phyloP scores from a whole-genome alignment of 768 basidiomycete genomes.

The Suillus subluteus region DNA sequence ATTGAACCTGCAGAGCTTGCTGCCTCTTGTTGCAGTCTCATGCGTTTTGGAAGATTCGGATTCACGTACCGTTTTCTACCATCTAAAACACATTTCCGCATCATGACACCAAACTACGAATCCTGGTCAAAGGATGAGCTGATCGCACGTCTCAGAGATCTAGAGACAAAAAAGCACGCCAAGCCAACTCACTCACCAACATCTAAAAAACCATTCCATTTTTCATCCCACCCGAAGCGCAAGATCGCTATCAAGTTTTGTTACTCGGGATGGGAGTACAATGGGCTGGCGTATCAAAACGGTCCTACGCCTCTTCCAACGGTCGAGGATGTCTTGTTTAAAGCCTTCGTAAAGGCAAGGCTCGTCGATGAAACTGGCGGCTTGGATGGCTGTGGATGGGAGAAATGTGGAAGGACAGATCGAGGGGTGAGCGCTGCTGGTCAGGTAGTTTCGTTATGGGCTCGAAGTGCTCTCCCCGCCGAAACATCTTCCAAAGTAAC shows the following conservation, averaged over 20 bases:
- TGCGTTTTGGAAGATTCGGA: constrained; percentile 36
- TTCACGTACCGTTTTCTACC: constrained; percentile 38
- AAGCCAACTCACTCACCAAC: constrained; percentile 25
- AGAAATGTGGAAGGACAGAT: constrained; percentile 93
- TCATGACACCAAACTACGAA: constrained; percentile 51
- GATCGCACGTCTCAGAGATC: constrained; percentile 60
- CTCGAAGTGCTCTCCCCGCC: constrained; percentile 65
- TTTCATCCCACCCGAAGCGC: constrained; percentile 68
- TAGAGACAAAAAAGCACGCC: constrained; percentile 45
- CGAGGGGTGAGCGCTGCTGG: constrained; percentile 92
- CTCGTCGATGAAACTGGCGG: constrained; percentile 77
- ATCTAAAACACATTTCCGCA: constrained; percentile 29
- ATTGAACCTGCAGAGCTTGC: too few species aligned
- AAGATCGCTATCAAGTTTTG: constrained; percentile 95
- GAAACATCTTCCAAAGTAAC: not conserved
- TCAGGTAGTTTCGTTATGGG: constrained; percentile 92
- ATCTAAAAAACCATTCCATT: constrained; percentile 55
- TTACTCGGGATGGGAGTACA: constrained; percentile 92
- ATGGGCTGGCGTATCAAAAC: constrained; percentile 84
- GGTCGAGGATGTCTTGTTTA: constrained; percentile 86
- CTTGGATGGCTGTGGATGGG: constrained; percentile 87
- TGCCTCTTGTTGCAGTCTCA: not conserved
- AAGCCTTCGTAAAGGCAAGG: constrained; percentile 74
- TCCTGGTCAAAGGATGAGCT: constrained; percentile 70
- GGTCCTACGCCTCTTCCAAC: constrained; percentile 78